Base-by-base conservation (phyloP, 768 basidiomycete species). In the Leccinum rimulosum region DNA sequence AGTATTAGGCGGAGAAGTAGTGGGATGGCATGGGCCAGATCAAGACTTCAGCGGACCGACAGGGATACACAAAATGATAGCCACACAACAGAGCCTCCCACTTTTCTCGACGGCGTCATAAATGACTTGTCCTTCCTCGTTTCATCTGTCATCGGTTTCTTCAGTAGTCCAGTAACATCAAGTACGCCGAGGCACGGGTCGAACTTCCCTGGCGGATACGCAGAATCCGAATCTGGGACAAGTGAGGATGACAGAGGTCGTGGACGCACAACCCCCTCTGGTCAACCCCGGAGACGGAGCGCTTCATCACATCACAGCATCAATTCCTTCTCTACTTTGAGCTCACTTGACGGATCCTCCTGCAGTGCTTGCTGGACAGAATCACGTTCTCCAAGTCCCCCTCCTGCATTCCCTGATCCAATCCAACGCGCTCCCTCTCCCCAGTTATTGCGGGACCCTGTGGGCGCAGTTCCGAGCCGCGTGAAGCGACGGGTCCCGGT, bases 291-390 rank as follows among this genome's bases (percentile, higher is more conserved):
- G 40, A 52, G 51, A 36, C 64, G 51, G 3, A 60, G 62, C 14
- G 15, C 43, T 12, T 57, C 63, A 63, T 45, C 76, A 62, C 19
- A 72, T 47, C 55, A 63, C 28, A 81, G 76, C 57, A 55, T 56
- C 0, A 61, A 59, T 33, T 75, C 76, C 0, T 78, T 80, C 58
- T 78, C 82, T 11, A 82, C 81, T 0, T 51, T 84, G 31, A 84
- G 84, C 55, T 81, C 84, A 4, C 64, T 84, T 1, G 74, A 76
- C 3, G 72, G 64, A 1, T 75, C 73, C 8, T 71, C 66, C 25
- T 71, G 73, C n/a, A 75, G 71, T 35, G 75, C 64, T 63, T 73
- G 75, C 74, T 76, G 66, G 72, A 68, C 57, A 30, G 28, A 59
- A 8, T 67, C 65, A 27, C 70, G 64, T 55, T 58, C 61, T 50